A percentile compares a stretch with the other conserved stretches of the same genome.
Evolutionary conservation across 176 grass and related monocot species (phyloP).

Genomic region (Ensete glaucum): DNA sequence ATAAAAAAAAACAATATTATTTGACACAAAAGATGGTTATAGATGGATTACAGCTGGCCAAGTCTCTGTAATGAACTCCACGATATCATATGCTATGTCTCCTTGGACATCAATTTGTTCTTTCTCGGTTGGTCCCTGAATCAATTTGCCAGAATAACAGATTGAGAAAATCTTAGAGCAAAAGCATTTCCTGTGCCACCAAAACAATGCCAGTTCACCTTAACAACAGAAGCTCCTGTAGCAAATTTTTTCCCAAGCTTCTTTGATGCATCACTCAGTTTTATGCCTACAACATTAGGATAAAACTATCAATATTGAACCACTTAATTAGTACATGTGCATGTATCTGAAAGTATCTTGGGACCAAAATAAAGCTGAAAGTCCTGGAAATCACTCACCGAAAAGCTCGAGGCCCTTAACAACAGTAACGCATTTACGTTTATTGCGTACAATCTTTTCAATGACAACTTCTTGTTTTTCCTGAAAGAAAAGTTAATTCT

Average conservation of each 20-base stretch:
- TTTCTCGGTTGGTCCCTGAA: constrained; percentile 93
- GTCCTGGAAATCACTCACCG: constrained; percentile 37
- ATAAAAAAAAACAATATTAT: constrained; percentile 1
- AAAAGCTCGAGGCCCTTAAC: constrained; percentile 96
- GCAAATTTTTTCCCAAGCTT: constrained; percentile 99
- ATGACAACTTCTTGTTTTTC: constrained; percentile 93
- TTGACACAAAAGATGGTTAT: constrained; percentile 7
- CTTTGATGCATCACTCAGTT: constrained; percentile 92
- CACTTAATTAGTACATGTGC: not conserved
- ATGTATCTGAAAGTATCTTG: constrained; percentile 2
- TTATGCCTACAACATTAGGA: constrained; percentile 51
- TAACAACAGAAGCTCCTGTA: constrained; percentile 96
- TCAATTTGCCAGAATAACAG: not conserved
- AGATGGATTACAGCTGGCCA: constrained; percentile 77
- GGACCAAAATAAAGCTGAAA: not conserved
- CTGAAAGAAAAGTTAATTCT: constrained; percentile 25
- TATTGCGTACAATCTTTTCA: constrained; percentile 99
- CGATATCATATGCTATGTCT: constrained; percentile 94
- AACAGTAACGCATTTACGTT: constrained; percentile 98
- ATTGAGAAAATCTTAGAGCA: constrained; percentile 5
- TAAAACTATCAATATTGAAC: constrained; percentile 14
- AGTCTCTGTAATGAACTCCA: constrained; percentile 93
- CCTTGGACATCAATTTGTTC: constrained; percentile 99
- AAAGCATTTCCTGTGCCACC: constrained; percentile 1
- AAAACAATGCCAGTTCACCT: constrained; percentile 33